phyloP scores from a whole-genome alignment of 2,329 filamentous ascomycete genomes.

The Fusarium humuli region DNA sequence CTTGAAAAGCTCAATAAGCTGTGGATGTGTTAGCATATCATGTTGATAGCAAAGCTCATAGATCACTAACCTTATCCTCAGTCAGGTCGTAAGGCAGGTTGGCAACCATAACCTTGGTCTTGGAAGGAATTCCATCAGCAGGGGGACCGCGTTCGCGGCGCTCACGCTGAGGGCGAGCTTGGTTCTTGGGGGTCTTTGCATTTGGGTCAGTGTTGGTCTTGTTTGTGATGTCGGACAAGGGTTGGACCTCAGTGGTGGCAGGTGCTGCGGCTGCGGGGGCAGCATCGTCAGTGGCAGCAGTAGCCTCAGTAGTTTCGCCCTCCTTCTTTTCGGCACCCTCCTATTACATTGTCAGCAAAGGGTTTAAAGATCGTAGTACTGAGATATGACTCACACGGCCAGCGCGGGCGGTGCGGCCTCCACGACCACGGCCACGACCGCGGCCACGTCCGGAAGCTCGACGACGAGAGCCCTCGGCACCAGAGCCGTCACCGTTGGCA shows the following conservation, averaged over 20 bases:
- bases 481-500: constrained; percentile 79
- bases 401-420: constrained; percentile 72
- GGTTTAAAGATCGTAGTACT: not conserved
- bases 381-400: constrained; percentile 56
- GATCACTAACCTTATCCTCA: constrained; percentile 84
- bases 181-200: constrained; percentile 68
- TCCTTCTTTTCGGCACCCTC: constrained; percentile 60
- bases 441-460: constrained; percentile 73
- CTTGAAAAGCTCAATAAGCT: constrained; percentile 98
- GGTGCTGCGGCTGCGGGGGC: constrained; percentile 58
- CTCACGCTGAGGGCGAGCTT: constrained; percentile 68
- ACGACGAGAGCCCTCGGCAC: constrained; percentile 74
- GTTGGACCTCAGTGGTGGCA: constrained; percentile 64
- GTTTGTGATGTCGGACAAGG: constrained; percentile 72
- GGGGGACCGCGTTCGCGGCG: constrained; percentile 90
- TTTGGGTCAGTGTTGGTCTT: constrained; percentile 67
- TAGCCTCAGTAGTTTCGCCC: constrained; percentile 53
- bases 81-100: constrained; percentile 98
- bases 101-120: constrained; percentile 99
- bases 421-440: constrained; percentile 76
- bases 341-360: constrained; percentile 40
- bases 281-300: constrained; percentile 59
- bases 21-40: constrained; percentile 42
- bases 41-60: not conserved
- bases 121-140: constrained; percentile 96